Percentiles rank a stretch among this genome's conserved stretches.
These are phyloP conservation scores for Umbelopsis isabellina DNA, from an alignment of 192 early-diverging fungal genomes.

Conservation along the genomic window DNA sequence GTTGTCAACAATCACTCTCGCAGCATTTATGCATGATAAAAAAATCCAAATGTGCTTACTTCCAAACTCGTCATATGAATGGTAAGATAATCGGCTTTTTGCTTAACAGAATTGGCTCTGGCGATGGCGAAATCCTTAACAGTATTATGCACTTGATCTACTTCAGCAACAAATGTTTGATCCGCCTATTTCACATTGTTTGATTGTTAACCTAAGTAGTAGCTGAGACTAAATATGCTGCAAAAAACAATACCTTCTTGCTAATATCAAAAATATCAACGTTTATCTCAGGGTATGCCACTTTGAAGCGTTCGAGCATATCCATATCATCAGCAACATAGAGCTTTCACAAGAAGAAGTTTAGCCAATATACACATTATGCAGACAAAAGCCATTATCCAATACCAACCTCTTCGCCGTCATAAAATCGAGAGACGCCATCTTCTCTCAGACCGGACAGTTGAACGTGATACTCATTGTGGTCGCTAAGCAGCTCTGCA, in stretches of 20 bases:
- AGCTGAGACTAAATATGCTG: too few species aligned
- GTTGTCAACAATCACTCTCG: not conserved
- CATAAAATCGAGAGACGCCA: slow-evolving; percentile 10
- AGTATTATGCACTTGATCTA: slow-evolving; percentile 12
- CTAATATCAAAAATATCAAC: slow-evolving; percentile 21
- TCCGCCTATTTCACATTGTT: slow-evolving; percentile 19
- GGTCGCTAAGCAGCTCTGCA: not conserved
- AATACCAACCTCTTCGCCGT: slow-evolving; percentile 4
- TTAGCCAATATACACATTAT: not conserved
- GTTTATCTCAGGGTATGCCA: slow-evolving; percentile 7
- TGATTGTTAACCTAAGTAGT: not conserved
- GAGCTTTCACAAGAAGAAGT: not conserved
- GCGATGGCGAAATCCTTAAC: slow-evolving; percentile 7
- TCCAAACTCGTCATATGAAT: slow-evolving; percentile 28
- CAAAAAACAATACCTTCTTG: slow-evolving; percentile 8
- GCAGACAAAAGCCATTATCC: not conserved
- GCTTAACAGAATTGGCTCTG: slow-evolving; percentile 5
- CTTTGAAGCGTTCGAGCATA: slow-evolving; percentile 9
- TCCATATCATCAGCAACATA: slow-evolving; percentile 23
- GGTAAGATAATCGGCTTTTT: slow-evolving; percentile 13
- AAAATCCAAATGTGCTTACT: not conserved
- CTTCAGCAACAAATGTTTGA: slow-evolving; percentile 27
- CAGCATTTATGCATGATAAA: not conserved
- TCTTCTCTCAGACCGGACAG: not conserved
- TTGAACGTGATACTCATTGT: slow-evolving; percentile 5